Base-by-base conservation (phyloP, 2,329 filamentous ascomycete genomes). In the Rasamsonia emersonii region DNA sequence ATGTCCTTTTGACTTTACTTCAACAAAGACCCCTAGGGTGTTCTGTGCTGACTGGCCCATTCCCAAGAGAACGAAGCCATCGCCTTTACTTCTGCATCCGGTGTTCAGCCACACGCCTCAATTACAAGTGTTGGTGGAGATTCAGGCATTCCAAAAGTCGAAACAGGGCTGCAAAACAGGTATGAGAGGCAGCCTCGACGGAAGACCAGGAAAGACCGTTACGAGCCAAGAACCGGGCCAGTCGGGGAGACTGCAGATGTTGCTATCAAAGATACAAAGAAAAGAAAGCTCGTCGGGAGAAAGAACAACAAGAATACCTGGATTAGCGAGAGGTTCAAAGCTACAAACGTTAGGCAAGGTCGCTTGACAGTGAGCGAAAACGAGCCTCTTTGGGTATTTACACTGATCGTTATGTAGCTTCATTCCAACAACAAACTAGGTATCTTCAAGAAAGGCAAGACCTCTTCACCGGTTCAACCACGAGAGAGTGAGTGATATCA, bases 191-290 rank as follows among this genome's bases (percentile, higher is more conserved):
- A 61, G 27, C 54, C 65, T 11, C 67, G 77, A 18, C 59, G 67
- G 40, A 81, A 71, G 51, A 78, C 73, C 10, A 67, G 64, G 30
- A 55, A 63, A 15, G 67, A 74, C 44, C 69, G 65, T 19, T 79
- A 80, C 46, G 65, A 75, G 17, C 61, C 60, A 8, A 62, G 34
- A 36, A 23, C 10, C 27, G 15, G 20, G 26, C 5, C 5, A 11
- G 9, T n/a, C 7, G 27, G n/a, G 9, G 17, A 14, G 8, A 8
- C 15, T 29, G 7, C 24, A 7, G 24, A 8, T 27, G 14, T 9
- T 9, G 13, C 38, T 31, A 11, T 17, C 10, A 36, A 38, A 15
- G n/a, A n/a, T n/a, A 34, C 30, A 21, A 33, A 37, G 23, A 35
- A 56, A 45, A 39, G 52, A 46, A 45, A 49, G 39, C 28, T 34